Conservation (phyloP, 306 rosid genomes). For the Astragalus membranaceus region DNA sequence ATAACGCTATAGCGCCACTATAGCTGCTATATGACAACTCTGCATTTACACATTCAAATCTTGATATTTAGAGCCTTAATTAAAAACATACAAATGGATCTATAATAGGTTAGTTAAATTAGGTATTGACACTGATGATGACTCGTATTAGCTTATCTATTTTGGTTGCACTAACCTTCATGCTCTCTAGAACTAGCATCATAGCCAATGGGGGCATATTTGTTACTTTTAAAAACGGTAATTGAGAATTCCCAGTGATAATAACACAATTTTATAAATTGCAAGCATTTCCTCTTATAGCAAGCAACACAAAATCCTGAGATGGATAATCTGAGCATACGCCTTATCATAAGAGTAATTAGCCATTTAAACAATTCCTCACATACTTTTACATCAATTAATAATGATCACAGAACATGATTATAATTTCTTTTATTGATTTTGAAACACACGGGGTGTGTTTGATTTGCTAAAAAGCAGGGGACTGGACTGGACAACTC, state of each 20-base stretch:
- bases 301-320: background rate
- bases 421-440: too few relatives aligned
- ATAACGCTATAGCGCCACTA: too few relatives aligned
- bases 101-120: background rate
- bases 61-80: background rate
- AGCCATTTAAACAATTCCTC: background rate
- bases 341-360: background rate
- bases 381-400: background rate
- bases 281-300: background rate
- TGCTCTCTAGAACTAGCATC: background rate
- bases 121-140: background rate
- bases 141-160: background rate
- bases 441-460: background rate
- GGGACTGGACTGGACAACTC: too few relatives aligned
- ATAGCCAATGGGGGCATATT: background rate
- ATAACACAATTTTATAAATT: background rate
- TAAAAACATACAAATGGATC: background rate
- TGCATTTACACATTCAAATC: background rate
- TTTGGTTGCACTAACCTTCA: background rate
- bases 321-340: background rate
- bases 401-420: background rate
- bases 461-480: too few relatives aligned
- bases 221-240: background rate
- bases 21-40: too few relatives aligned
- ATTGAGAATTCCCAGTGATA: background rate